These are phyloP conservation scores for Zasmidium citrigriseum DNA, from an alignment of 2,329 filamentous ascomycete genomes.

Conservation along the genomic window DNA sequence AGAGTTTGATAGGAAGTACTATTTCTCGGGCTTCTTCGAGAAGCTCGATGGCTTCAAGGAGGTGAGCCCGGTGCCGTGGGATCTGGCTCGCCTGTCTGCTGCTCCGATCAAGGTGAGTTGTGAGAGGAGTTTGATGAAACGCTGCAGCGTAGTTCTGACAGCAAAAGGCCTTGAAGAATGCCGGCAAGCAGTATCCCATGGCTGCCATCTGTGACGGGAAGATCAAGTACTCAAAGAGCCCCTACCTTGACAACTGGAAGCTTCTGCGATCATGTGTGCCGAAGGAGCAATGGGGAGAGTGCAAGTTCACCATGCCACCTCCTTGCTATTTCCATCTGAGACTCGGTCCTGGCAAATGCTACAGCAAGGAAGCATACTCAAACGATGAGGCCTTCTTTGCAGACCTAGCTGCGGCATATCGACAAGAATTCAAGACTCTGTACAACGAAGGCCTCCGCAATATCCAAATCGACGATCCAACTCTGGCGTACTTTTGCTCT, in stretches of 20 bases:
- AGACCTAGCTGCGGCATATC: constrained; percentile 38
- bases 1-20: constrained; percentile 58
- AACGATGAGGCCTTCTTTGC: constrained; percentile 39
- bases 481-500: constrained; percentile 41
- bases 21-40: constrained; percentile 42
- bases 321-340: constrained; percentile 41
- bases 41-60: constrained; percentile 41
- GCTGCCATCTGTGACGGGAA: constrained; percentile 39
- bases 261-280: constrained; percentile 34
- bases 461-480: constrained; percentile 43
- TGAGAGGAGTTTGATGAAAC: too few relatives aligned
- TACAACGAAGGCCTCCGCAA: constrained; percentile 37
- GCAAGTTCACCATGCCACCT: constrained; percentile 42
- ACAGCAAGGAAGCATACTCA: constrained; percentile 34
- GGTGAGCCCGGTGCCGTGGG: constrained; percentile 39
- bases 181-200: constrained; percentile 41
- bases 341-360: constrained; percentile 39
- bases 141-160: too few relatives aligned
- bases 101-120: constrained; percentile 40
- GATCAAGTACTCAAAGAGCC: constrained; percentile 36
- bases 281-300: constrained; percentile 36
- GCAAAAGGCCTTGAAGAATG: constrained; percentile 40
- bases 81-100: constrained; percentile 37
- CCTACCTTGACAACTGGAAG: constrained; percentile 41
- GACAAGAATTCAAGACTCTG: constrained; percentile 39